Conservation (phyloP, 2,329 filamentous ascomycete genomes). For the Cordyceps tenuipes region DNA sequence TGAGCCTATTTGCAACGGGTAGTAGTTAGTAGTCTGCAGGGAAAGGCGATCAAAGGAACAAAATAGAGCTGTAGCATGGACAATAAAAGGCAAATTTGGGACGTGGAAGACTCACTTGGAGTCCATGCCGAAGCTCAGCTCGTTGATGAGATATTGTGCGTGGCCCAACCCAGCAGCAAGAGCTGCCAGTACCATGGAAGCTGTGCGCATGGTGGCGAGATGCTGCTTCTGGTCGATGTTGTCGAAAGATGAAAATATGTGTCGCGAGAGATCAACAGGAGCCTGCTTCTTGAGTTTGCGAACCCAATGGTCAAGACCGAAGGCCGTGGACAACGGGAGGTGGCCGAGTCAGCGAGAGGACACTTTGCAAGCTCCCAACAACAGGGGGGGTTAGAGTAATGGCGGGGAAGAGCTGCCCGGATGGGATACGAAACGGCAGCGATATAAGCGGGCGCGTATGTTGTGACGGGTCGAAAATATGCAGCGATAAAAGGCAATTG, state of each 20-base stretch:
- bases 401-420: slow-evolving; percentile 1
- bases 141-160: slow-evolving; percentile 61
- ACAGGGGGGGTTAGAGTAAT: neutral
- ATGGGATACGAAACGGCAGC: neutral
- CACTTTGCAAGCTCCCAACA: slow-evolving; percentile 5
- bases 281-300: neutral
- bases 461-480: neutral
- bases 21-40: neutral
- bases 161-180: slow-evolving; percentile 42
- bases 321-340: neutral
- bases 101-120: slow-evolving; percentile 39
- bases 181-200: slow-evolving; percentile 6
- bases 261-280: neutral
- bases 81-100: neutral
- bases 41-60: neutral
- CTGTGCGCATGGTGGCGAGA: slow-evolving; percentile 3
- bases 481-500: neutral
- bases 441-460: neutral
- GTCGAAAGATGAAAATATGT: neutral
- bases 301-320: neutral
- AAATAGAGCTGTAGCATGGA: neutral
- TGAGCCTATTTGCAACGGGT: slow-evolving; percentile 43
- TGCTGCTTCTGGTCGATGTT: neutral
- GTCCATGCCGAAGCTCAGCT: slow-evolving; percentile 69
- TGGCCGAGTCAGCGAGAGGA: neutral